Conservation (phyloP, 805 yeast species). For the Hanseniaspora taiwanica region DNA sequence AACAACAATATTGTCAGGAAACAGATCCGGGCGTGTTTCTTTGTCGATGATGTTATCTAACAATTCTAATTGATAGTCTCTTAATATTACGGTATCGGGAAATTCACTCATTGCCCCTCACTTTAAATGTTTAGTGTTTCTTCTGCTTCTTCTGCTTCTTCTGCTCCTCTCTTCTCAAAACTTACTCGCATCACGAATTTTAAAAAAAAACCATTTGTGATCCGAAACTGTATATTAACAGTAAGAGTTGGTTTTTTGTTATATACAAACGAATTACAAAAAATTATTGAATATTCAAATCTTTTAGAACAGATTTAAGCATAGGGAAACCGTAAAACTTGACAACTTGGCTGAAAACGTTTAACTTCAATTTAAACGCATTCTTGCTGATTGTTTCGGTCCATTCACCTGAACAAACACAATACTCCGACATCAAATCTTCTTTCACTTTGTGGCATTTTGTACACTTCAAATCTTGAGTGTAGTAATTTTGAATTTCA, state of each 20-base stretch:
- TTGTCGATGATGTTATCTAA: constrained; percentile 12
- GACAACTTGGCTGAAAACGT: constrained; percentile 46
- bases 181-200: too few relatives aligned
- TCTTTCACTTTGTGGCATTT: constrained; percentile 61
- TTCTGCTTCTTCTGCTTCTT: too few relatives aligned
- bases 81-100: neutral
- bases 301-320: constrained; percentile 23
- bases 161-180: too few relatives aligned
- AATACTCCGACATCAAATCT: constrained; percentile 57
- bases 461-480: constrained; percentile 71
- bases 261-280: neutral
- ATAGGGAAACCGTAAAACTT: constrained; percentile 46
- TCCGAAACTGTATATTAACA: neutral
- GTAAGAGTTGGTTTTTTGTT: neutral
- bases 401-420: constrained; percentile 88
- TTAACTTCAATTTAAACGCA: constrained; percentile 32
- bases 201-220: neutral
- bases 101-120: neutral
- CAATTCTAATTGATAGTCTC: constrained; percentile 16
- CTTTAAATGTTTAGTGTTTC: neutral
- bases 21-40: constrained; percentile 8
- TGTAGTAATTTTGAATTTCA: constrained; percentile 43
- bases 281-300: neutral
- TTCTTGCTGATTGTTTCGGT: constrained; percentile 36
- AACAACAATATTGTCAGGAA: constrained; percentile 16